Percentiles rank a stretch among this genome's conserved stretches.
These are phyloP conservation scores for Gaertneriomyces semiglobifer DNA, from an alignment of 192 early-diverging fungal species.

Conservation along the genomic window DNA sequence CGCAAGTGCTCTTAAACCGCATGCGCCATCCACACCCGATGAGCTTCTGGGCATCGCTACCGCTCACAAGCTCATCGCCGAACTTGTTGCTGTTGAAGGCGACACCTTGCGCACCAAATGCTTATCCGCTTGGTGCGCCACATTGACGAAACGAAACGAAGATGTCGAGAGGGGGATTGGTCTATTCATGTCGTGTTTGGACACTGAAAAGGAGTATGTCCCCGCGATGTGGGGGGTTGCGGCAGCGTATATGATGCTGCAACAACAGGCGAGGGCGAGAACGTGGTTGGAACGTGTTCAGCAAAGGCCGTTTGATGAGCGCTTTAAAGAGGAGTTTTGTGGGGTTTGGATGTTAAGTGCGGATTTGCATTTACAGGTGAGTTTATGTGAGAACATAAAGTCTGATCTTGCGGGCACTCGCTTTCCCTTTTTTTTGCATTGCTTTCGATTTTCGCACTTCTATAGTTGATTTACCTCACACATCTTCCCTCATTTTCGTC, in stretches of 20 bases:
- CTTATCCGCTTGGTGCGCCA: not conserved
- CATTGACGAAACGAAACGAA: constrained; percentile 44
- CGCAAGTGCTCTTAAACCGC: constrained; percentile 47
- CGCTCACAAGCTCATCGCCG: constrained; percentile 39
- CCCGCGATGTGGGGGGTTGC: constrained; percentile 20
- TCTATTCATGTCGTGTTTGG: constrained; percentile 44
- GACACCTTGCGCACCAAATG: not conserved
- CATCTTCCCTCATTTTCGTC: too few species aligned
- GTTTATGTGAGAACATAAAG: too few species aligned
- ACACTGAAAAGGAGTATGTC: constrained; percentile 49
- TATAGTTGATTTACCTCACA: too few species aligned
- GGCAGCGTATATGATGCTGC: not conserved
- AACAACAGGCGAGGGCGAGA: too few species aligned
- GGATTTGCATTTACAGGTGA: too few species aligned
- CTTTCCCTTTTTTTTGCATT: too few species aligned
- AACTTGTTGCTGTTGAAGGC: constrained; percentile 35
- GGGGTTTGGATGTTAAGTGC: too few species aligned
- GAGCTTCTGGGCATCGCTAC: constrained; percentile 50
- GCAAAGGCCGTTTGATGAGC: too few species aligned
- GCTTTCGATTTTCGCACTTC: too few species aligned
- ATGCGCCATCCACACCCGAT: constrained; percentile 1
- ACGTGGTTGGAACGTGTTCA: too few species aligned
- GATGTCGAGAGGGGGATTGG: constrained; percentile 50
- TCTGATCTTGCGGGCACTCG: too few species aligned
- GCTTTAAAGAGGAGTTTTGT: too few species aligned